Conservation (phyloP, 139 green algal species). For the Micromonas commoda region DNA sequence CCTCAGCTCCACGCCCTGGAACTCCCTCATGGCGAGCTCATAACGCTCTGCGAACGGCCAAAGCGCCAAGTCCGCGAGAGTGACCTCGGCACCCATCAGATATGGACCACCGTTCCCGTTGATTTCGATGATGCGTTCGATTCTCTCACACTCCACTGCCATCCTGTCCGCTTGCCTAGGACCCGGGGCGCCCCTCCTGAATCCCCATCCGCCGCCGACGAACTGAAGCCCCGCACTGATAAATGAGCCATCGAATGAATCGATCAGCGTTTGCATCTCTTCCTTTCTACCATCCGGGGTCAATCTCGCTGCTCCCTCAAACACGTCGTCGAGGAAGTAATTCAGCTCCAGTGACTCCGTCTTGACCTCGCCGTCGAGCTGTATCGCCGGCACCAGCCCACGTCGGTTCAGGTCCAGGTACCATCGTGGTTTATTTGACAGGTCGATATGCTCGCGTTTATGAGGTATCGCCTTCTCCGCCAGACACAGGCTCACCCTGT, state of each 20-base stretch:
- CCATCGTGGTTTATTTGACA: not conserved
- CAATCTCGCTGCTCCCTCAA: not conserved
- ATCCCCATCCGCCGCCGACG: slow-evolving; percentile 9
- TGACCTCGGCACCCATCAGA: not conserved
- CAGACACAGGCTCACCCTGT: not conserved
- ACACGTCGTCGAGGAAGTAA: not conserved
- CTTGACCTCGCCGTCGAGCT: not conserved
- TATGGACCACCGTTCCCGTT: not conserved
- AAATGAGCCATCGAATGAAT: not conserved
- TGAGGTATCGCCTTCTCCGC: not conserved
- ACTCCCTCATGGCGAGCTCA: slow-evolving; percentile 12
- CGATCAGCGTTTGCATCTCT: not conserved
- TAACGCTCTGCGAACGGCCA: slow-evolving; percentile 16
- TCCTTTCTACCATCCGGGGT: not conserved
- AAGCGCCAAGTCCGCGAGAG: slow-evolving; percentile 1
- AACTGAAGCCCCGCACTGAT: not conserved
- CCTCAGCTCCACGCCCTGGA: not conserved
- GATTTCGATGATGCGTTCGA: not conserved
- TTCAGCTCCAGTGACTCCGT: not conserved
- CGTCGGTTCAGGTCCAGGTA: not conserved
- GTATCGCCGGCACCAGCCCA: not conserved
- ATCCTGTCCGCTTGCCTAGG: not conserved
- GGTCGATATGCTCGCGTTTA: not conserved
- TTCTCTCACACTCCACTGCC: not conserved
- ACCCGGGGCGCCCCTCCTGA: not conserved